phyloP scores from a whole-genome alignment of 805 yeast genomes.

The Lachancea lanzarotensis region DNA sequence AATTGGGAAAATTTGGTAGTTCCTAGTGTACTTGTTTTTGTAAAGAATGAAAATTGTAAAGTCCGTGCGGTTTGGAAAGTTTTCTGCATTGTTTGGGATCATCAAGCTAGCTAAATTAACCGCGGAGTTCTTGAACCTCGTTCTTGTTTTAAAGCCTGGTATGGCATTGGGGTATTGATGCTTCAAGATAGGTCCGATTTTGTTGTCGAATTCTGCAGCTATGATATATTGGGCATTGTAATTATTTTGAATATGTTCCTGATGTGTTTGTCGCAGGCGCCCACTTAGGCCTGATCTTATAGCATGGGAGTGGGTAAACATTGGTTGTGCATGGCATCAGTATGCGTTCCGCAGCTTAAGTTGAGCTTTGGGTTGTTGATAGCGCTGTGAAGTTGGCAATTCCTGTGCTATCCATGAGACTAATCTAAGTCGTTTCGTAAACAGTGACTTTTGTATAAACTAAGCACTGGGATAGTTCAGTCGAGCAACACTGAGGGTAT shows the following conservation, averaged over 20 bases:
- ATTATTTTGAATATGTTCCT: slow-evolving; percentile 7
- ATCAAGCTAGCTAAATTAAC: slow-evolving; percentile 44
- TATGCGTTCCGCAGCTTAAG: background rate
- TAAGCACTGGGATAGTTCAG: no score
- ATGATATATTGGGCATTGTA: slow-evolving; percentile 49
- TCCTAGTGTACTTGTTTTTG: slow-evolving; percentile 24
- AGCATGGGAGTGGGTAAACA: slow-evolving; percentile 10
- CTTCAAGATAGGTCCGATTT: slow-evolving; percentile 59
- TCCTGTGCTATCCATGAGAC: no score
- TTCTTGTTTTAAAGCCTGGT: slow-evolving; percentile 31
- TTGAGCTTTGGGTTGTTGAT: background rate
- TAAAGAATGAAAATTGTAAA: slow-evolving; percentile 51
- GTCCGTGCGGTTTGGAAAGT: slow-evolving; percentile 45
- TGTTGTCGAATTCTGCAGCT: slow-evolving; percentile 75
- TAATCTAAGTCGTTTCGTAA: no score
- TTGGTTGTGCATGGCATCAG: background rate
- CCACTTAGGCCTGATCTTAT: slow-evolving; percentile 10
- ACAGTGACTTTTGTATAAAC: no score
- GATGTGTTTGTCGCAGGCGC: slow-evolving; percentile 9
- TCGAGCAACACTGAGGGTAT: background rate
- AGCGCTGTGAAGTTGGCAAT: background rate
- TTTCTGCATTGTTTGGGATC: slow-evolving; percentile 57
- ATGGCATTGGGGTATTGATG: slow-evolving; percentile 50
- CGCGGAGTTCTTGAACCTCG: slow-evolving; percentile 5
- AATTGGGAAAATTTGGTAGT: slow-evolving; percentile 24